These are phyloP conservation scores for Daldinia grandis DNA, from an alignment of 495 filamentous ascomycete species.

Conservation along the genomic window DNA sequence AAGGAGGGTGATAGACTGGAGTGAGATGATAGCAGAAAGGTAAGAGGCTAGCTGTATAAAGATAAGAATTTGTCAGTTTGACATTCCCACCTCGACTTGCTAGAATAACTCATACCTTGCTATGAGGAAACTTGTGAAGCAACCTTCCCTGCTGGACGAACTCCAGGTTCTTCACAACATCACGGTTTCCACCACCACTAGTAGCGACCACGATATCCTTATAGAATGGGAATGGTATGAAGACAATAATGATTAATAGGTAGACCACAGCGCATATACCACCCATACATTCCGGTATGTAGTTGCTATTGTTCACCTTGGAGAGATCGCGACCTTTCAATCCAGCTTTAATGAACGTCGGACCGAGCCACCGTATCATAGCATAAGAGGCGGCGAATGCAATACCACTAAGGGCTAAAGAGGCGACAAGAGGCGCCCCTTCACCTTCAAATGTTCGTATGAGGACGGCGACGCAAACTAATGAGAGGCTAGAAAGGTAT, in stretches of 20 bases:
- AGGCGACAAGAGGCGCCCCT: slow-evolving; percentile 88
- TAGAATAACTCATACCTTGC: slow-evolving; percentile 64
- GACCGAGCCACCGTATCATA: slow-evolving; percentile 93
- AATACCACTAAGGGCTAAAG: slow-evolving; percentile 83
- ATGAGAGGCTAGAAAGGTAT: slow-evolving; percentile 72
- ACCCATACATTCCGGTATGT: slow-evolving; percentile 98
- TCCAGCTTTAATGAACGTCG: slow-evolving; percentile 86
- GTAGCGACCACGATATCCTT: slow-evolving; percentile 97
- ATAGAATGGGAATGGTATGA: slow-evolving; percentile 97
- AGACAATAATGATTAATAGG: slow-evolving; percentile 82
- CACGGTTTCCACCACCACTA: slow-evolving; percentile 89
- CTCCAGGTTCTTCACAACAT: slow-evolving; percentile 73
- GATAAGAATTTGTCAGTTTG: neutral
- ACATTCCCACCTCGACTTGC: slow-evolving; percentile 3
- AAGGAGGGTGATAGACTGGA: slow-evolving; percentile 88
- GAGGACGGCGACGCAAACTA: slow-evolving; percentile 76
- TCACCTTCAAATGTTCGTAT: slow-evolving; percentile 81
- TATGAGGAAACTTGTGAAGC: slow-evolving; percentile 91
- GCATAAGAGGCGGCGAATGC: slow-evolving; percentile 82
- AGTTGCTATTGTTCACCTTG: slow-evolving; percentile 72
- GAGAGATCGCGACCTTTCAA: slow-evolving; percentile 91
- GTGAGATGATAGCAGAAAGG: slow-evolving; percentile 88
- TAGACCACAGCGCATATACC: slow-evolving; percentile 93
- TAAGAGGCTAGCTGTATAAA: slow-evolving; percentile 85
- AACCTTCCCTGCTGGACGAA: slow-evolving; percentile 79